These are phyloP conservation scores for Globisporangium camurandrum DNA, from an alignment of 352 stramenopile species.

Conservation along the genomic window DNA sequence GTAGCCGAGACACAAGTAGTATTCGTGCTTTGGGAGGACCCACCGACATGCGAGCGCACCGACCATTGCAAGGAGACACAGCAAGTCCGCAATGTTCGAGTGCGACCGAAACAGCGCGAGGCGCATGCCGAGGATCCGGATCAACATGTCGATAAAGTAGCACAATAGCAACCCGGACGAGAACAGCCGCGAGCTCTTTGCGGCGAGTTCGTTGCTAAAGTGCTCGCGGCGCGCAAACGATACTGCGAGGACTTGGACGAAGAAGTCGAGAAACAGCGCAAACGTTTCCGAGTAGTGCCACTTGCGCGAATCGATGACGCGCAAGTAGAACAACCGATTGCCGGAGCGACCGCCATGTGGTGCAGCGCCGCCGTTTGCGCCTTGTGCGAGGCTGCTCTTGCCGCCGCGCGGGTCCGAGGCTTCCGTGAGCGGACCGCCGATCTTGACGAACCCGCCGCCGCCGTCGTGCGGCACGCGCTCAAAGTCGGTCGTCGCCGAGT, in stretches of 20 bases:
- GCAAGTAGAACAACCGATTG: conserved; percentile 73
- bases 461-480: conserved; percentile 40
- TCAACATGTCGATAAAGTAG: conserved; percentile 81
- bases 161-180: conserved; percentile 68
- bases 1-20: conserved; percentile 67
- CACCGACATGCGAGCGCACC: conserved; percentile 42
- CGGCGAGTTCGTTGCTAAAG: conserved; percentile 56
- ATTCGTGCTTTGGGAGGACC: conserved; percentile 50
- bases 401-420: conserved; percentile 60
- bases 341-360: conserved; percentile 22
- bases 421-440: conserved; percentile 64
- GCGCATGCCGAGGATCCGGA: conserved; percentile 64
- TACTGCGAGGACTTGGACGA: conserved; percentile 73
- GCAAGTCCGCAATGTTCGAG: conserved; percentile 74
- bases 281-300: conserved; percentile 87
- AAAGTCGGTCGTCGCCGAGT: conserved; percentile 42
- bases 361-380: not conserved
- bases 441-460: conserved; percentile 79
- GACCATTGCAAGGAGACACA: conserved; percentile 65
- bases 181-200: conserved; percentile 66
- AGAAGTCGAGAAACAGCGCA: conserved; percentile 81
- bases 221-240: conserved; percentile 61
- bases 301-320: conserved; percentile 82
- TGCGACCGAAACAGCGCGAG: conserved; percentile 71
- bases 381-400: conserved; percentile 28